Evolutionary conservation across 495 filamentous ascomycete genomes (phyloP), one percentile per base, ranked within the genome.

Genomic region (Zalerion maritima): DNA sequence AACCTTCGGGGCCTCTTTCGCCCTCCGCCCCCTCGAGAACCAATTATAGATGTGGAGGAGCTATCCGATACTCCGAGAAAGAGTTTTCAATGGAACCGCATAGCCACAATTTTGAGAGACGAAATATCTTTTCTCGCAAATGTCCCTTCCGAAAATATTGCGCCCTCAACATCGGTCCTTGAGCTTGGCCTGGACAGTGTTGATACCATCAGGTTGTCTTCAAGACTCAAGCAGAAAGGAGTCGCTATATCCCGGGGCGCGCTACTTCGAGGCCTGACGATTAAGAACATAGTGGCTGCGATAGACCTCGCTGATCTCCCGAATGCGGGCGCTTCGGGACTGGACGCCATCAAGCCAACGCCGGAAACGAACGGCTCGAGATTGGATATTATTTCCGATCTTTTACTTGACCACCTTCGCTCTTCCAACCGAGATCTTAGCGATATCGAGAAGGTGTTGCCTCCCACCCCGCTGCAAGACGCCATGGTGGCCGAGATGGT

Each of bases 401-500:
- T 17, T 17, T 32, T 54, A 6, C 25, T 34, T 14, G 13, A 28
- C 0, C 35, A 28, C 17, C 28, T 43, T 2, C 18, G 8, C 5
- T 34, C 29, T 4, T 21, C 29, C 1, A 30, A 27, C 1, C 25
- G 22, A 6, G 32, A 47, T 8, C 34, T 49, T 5, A n/a, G 5
- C 0, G 37, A 42, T 8, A 14, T 75, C 8, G 67, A 78, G 21
- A 41, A 50, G 10, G 52, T 79, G 12, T 53, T 80, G 11, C 76
- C 73, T 2, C 52, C 67, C 4, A 78, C 83, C 0, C 76, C 84
- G 8, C 57, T 87, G 2, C 85, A 94, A 47, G 80, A 89, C 41
- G 75, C 69, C 20, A 82, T 94, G 68, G 56, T 92, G 24, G 73
- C 73, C 0, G 70, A 76, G 28, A 89, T 87, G 63, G 34, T 78